phyloP scores from a whole-genome alignment of 2,329 filamentous ascomycete species.

The Paecilomyces formosus region DNA sequence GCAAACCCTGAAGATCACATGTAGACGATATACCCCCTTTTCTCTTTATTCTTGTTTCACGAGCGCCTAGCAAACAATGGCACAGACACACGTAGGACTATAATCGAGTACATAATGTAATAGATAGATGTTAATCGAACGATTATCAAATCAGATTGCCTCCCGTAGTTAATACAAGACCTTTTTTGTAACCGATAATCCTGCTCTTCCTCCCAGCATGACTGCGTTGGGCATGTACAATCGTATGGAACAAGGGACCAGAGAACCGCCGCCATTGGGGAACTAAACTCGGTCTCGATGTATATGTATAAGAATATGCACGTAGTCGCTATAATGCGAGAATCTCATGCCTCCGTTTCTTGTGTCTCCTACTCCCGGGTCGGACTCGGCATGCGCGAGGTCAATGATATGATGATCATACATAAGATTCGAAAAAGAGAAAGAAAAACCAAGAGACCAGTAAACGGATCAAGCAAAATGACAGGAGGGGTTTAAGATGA shows the following conservation, averaged over 20 bases:
- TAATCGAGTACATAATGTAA: not conserved
- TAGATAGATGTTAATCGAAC: not conserved
- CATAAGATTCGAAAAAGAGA: constrained; percentile 1
- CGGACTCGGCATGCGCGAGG: not conserved
- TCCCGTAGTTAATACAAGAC: not conserved
- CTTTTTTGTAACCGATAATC: constrained; percentile 3
- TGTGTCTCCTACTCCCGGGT: not conserved
- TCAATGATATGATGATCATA: not conserved
- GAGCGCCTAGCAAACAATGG: not conserved
- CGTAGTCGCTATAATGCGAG: not conserved
- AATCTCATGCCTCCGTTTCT: not conserved
- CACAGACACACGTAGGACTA: not conserved
- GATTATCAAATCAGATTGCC: not conserved
- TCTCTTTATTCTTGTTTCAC: not conserved
- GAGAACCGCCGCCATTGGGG: not conserved
- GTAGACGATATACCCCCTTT: not conserved
- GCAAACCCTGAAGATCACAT: not conserved
- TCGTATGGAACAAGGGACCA: not conserved
- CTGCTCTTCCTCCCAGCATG: not conserved
- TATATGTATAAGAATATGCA: too few relatives aligned
- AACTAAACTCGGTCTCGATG: not conserved
- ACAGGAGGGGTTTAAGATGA: not conserved
- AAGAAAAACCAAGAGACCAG: not conserved
- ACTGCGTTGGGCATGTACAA: not conserved
- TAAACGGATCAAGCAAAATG: not conserved